These are phyloP conservation scores for Davidsoniella neocaledoniae DNA, from an alignment of 2,329 filamentous ascomycete genomes.

Conservation along the genomic window DNA sequence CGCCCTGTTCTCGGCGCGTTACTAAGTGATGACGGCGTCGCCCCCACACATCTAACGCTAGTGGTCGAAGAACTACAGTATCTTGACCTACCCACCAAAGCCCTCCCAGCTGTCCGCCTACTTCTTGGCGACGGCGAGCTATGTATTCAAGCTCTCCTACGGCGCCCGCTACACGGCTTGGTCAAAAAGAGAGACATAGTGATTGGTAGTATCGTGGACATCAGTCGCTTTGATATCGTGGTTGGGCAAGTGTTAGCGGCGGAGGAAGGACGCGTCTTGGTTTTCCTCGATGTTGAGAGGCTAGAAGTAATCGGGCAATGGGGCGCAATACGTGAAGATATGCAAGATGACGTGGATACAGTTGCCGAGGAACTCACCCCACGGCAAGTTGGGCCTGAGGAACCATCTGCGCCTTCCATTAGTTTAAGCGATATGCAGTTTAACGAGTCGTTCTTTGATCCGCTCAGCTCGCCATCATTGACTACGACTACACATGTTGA, in stretches of 20 bases:
- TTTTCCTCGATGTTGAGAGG: conserved; percentile 1
- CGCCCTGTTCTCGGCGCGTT: conserved; percentile 60
- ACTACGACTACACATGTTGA: neutral
- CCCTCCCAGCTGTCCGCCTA: conserved; percentile 27
- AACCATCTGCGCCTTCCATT: neutral
- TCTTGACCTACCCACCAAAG: conserved; percentile 18
- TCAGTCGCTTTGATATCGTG: conserved; percentile 23
- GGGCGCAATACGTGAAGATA: neutral
- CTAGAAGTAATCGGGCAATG: conserved; percentile 1
- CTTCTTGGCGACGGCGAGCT: conserved; percentile 36
- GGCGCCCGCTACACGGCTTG: conserved; percentile 29
- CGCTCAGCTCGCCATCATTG: neutral
- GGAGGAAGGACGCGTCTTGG: neutral
- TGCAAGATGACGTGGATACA: neutral
- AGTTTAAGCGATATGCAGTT: conserved; percentile 11
- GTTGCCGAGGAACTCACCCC: no score
- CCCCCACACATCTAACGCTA: conserved; percentile 73
- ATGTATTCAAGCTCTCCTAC: conserved; percentile 36
- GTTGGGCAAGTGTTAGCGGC: neutral
- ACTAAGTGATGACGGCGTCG: conserved; percentile 51
- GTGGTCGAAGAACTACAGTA: conserved; percentile 30
- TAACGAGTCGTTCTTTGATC: conserved; percentile 9
- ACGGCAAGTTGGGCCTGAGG: neutral
- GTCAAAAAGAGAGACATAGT: conserved; percentile 28
- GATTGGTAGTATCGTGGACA: conserved; percentile 31